These are phyloP conservation scores for Hirsutella rhossiliensis DNA, from an alignment of 2,329 filamentous ascomycete genomes.

Conservation along the genomic window DNA sequence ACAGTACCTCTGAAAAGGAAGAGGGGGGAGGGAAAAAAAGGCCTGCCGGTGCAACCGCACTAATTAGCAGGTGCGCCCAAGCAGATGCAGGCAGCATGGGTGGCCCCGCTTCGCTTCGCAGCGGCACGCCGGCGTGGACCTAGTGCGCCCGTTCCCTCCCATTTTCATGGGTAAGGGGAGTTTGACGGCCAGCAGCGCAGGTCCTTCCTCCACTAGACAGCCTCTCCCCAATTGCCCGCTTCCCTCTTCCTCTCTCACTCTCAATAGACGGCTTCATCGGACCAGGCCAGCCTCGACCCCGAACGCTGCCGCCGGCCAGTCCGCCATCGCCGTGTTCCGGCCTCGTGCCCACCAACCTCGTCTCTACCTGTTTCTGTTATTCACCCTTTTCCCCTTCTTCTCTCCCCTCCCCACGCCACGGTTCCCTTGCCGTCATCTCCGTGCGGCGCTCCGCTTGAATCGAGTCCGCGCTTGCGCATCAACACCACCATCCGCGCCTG, in stretches of 20 bases:
- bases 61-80: slow-evolving; percentile 1
- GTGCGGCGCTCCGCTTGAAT: neutral
- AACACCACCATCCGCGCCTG: neutral
- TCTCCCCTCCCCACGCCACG: neutral
- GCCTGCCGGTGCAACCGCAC: slow-evolving; percentile 3
- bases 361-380: neutral
- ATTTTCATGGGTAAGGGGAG: slow-evolving; percentile 31
- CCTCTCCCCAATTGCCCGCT: slow-evolving; percentile 25
- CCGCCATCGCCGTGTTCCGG: neutral
- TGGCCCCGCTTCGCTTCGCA: slow-evolving; percentile 12
- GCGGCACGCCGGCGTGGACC: slow-evolving; percentile 13
- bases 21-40: neutral
- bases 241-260: slow-evolving; percentile 15
- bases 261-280: slow-evolving; percentile 21
- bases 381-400: neutral
- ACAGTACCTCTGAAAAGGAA: neutral
- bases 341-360: neutral
- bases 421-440: neutral
- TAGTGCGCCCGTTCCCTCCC: slow-evolving; percentile 24
- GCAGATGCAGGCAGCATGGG: slow-evolving; percentile 9
- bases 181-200: slow-evolving; percentile 25
- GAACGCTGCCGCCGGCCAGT: neutral
- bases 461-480: neutral
- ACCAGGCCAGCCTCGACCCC: slow-evolving; percentile 6
- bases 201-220: slow-evolving; percentile 26